Percentiles rank a stretch among this genome's conserved stretches.
Evolutionary conservation across 805 yeast species (phyloP).

Genomic region (Spathaspora sp.): DNA sequence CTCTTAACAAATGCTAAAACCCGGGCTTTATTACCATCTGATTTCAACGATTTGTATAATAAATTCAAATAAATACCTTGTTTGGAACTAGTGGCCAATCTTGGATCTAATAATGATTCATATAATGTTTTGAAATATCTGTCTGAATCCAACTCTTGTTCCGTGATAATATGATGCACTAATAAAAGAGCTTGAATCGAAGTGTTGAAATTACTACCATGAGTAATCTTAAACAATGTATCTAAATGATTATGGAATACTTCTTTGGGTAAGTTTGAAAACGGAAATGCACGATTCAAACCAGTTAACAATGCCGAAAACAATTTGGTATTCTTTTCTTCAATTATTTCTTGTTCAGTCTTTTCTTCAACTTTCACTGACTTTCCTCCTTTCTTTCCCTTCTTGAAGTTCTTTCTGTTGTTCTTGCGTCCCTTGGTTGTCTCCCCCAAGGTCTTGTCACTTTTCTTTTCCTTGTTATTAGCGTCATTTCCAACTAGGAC

Average conservation of each 20-base stretch:
- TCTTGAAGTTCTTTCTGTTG: slow-evolving; percentile 65
- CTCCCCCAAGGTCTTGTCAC: slow-evolving; percentile 44
- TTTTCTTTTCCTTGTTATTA: slow-evolving; percentile 35
- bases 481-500: slow-evolving; percentile 65
- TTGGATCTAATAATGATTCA: slow-evolving; percentile 81
- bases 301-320: slow-evolving; percentile 93
- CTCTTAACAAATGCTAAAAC: slow-evolving; percentile 89
- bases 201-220: slow-evolving; percentile 90
- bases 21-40: slow-evolving; percentile 60
- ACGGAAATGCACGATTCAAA: slow-evolving; percentile 93
- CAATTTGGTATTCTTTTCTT: slow-evolving; percentile 80
- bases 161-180: slow-evolving; percentile 71
- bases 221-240: slow-evolving; percentile 85
- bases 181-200: slow-evolving; percentile 88
- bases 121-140: slow-evolving; percentile 86
- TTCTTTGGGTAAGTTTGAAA: slow-evolving; percentile 68
- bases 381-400: slow-evolving; percentile 85
- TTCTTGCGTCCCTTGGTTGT: slow-evolving; percentile 54
- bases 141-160: slow-evolving; percentile 54
- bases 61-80: slow-evolving; percentile 89
- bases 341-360: slow-evolving; percentile 58
- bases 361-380: slow-evolving; percentile 62
- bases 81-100: slow-evolving; percentile 83
- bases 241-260: slow-evolving; percentile 74
- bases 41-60: slow-evolving; percentile 76